Evolutionary conservation across 768 basidiomycete species (phyloP), one percentile per base, ranked within the genome.

Genomic region (Suillus tomentosus): DNA sequence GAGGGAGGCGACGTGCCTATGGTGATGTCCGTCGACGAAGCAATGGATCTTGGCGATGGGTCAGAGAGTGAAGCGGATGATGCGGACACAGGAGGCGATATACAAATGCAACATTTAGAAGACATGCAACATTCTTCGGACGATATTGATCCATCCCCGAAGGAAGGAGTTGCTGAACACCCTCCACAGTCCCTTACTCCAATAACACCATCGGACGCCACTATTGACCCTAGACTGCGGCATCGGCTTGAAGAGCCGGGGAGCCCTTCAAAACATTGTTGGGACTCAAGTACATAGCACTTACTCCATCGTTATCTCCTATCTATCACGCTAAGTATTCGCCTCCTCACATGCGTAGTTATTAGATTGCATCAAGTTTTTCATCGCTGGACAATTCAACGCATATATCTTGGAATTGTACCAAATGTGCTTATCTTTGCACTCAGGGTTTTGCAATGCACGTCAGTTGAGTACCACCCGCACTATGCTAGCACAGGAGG

Each of bases 21-120:
- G 74, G 56, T 73, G 62, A 76, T 81, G 76, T 78, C 80, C 5
- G 78, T 80, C 24, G 80, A 80, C 62, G 79, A 80, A 60, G 78
- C 77, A 3, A 82, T 82, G 79, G 81, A 80, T 64, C 74, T 83
- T 62, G 81, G 77, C 63, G 68, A 71, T 22, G 74, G 74, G 1
- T 76, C 77, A 3, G 76, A 73, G 9, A 77, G 74, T 36, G 79
- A 78, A 27, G 74, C 75, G 7, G 68, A 56, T 40, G 69, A 76
- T 17, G 61, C 37, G 7, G 66, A 60, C 14, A 61, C 34, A 24
- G 64, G 70, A n/a, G 70, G 61, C 14, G 72, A 70, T 24, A 67
- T 65, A 4, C 66, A 63, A 5, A 66, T 65, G 51, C 67, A 71
- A 11, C 69, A 54, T 22, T 8, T 65, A 24, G 67, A 62, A 65